A percentile compares a stretch with the other conserved stretches of the same genome.
Evolutionary conservation across 2,329 filamentous ascomycete genomes (phyloP).

Genomic region (Phialophora verrucosa): DNA sequence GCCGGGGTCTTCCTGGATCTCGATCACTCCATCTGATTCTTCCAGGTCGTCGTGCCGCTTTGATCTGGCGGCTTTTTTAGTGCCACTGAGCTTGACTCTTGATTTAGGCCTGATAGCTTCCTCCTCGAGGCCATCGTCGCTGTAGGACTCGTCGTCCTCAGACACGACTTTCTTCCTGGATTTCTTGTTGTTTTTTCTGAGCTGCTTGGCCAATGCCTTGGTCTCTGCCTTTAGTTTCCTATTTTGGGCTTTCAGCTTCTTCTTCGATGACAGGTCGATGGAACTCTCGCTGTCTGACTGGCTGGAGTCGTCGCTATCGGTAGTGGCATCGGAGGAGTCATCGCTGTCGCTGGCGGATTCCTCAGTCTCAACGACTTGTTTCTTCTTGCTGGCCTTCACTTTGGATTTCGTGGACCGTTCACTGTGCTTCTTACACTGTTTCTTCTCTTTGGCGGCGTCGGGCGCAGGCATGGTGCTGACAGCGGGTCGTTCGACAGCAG

Average conservation of each 20-base stretch:
- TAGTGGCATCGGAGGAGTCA: constrained; percentile 16
- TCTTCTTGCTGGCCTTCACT: constrained; percentile 20
- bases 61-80: constrained; percentile 17
- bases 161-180: constrained; percentile 25
- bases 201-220: constrained; percentile 26
- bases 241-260: constrained; percentile 26
- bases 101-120: constrained; percentile 12
- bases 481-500: constrained; percentile 21
- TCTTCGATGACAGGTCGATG: constrained; percentile 22
- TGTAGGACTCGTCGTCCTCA: constrained; percentile 19
- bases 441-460: constrained; percentile 24
- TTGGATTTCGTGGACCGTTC: constrained; percentile 17
- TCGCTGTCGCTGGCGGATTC: constrained; percentile 16
- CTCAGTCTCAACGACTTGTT: constrained; percentile 15
- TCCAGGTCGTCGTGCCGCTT: constrained; percentile 16
- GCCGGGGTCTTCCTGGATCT: constrained; percentile 27
- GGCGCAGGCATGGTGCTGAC: constrained; percentile 15
- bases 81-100: constrained; percentile 12
- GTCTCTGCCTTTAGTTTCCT: constrained; percentile 30
- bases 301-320: constrained; percentile 23
- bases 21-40: constrained; percentile 19
- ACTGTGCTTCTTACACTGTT: constrained; percentile 23
- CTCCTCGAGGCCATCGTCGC: constrained; percentile 11
- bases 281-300: constrained; percentile 28
- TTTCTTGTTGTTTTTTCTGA: constrained; percentile 23